phyloP scores from a whole-genome alignment of 2,329 filamentous ascomycete species.

The Leptographium galeiforme region DNA sequence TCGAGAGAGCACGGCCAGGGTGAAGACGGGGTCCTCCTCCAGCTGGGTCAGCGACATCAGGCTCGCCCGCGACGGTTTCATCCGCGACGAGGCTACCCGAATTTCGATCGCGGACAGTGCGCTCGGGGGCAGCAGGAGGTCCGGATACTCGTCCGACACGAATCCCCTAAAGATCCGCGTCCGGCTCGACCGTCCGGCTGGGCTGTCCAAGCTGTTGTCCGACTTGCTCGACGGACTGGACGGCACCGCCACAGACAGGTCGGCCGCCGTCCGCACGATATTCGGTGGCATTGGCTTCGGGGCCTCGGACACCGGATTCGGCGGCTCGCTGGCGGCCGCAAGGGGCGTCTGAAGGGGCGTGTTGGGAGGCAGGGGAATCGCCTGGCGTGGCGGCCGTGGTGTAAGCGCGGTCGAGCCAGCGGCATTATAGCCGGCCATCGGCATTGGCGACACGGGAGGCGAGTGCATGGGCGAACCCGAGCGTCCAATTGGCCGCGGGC shows the following conservation, averaged over 20 bases:
- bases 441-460: constrained; percentile 58
- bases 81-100: constrained; percentile 82
- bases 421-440: constrained; percentile 11
- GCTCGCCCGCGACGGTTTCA: constrained; percentile 82
- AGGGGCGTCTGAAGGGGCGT: constrained; percentile 51
- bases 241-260: constrained; percentile 13
- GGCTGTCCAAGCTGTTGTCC: constrained; percentile 21
- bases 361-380: constrained; percentile 58
- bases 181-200: constrained; percentile 21
- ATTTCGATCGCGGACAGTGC: constrained; percentile 76
- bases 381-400: constrained; percentile 59
- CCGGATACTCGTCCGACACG: constrained; percentile 74
- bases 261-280: constrained; percentile 17
- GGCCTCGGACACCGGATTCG: constrained; percentile 25
- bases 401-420: constrained; percentile 32
- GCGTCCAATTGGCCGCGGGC: constrained; percentile 42
- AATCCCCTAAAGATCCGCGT: constrained; percentile 58
- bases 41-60: constrained; percentile 64
- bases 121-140: constrained; percentile 74
- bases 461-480: constrained; percentile 39
- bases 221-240: constrained; percentile 8
- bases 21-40: constrained; percentile 91
- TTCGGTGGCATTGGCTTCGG: constrained; percentile 29
- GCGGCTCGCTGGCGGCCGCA: constrained; percentile 19
- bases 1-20: constrained; percentile 70